Evolutionary conservation across 2,329 filamentous ascomycete genomes (phyloP).

Genomic region (Colletotrichum tanaceti): DNA sequence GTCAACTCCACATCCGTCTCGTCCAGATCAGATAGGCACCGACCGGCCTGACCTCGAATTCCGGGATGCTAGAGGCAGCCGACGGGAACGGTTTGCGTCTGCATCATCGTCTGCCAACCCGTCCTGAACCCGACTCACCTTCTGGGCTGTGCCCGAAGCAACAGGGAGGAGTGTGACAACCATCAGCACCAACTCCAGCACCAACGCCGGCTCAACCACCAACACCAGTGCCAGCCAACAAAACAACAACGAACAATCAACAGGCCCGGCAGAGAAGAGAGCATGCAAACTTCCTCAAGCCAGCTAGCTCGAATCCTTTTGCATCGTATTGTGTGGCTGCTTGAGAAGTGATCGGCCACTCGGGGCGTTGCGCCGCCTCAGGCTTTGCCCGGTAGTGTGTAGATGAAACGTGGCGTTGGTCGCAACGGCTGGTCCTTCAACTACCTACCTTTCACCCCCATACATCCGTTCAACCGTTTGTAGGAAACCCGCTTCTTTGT

Average conservation of each 20-base stretch:
- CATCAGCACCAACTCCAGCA: neutral
- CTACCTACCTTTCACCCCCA: slow-evolving; percentile 8
- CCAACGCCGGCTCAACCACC: slow-evolving; percentile 8
- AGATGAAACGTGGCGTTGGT: slow-evolving; percentile 28
- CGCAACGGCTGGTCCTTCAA: slow-evolving; percentile 29
- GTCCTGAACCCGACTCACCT: neutral
- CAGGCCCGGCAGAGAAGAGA: neutral
- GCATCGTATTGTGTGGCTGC: slow-evolving; percentile 3
- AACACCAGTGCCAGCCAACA: slow-evolving; percentile 18
- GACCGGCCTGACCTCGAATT: slow-evolving; percentile 10
- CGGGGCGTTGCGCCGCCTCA: slow-evolving; percentile 28
- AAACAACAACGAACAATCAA: slow-evolving; percentile 16
- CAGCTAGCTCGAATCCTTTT: slow-evolving; percentile 11
- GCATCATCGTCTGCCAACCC: slow-evolving; percentile 5
- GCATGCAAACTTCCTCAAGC: slow-evolving; percentile 17
- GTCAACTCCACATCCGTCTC: slow-evolving; percentile 35
- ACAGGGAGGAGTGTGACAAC: neutral
- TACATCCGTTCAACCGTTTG: neutral
- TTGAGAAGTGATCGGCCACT: slow-evolving; percentile 23
- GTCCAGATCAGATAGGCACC: slow-evolving; percentile 24
- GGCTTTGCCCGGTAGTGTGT: neutral
- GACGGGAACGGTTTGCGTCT: slow-evolving; percentile 15
- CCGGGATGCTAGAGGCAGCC: slow-evolving; percentile 27
- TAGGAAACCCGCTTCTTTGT: slow-evolving; percentile 26
- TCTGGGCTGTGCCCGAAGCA: neutral